Conservation (phyloP, 768 basidiomycete genomes). For the Panellus pusillus region DNA sequence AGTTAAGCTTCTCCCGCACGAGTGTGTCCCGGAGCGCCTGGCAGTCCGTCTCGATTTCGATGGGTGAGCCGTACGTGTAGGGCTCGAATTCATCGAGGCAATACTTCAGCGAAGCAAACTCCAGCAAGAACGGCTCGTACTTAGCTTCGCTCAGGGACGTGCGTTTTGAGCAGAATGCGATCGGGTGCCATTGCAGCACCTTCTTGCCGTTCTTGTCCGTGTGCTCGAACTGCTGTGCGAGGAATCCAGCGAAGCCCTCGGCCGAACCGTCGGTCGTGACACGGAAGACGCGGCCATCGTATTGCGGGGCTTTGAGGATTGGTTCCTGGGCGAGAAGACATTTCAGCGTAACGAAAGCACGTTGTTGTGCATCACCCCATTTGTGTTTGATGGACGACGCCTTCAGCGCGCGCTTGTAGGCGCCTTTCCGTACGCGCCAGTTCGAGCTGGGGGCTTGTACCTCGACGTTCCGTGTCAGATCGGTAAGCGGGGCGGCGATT, state of each 20-base stretch:
- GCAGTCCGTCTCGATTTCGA: too few relatives aligned
- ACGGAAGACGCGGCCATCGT: slow-evolving; percentile 29
- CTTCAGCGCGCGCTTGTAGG: slow-evolving; percentile 30
- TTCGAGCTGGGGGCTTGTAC: too few relatives aligned
- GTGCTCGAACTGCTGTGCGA: too few relatives aligned
- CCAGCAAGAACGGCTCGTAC: slow-evolving; percentile 34
- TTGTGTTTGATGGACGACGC: slow-evolving; percentile 16
- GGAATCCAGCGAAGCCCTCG: slow-evolving; percentile 30
- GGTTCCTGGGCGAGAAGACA: slow-evolving; percentile 26
- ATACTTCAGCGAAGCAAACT: slow-evolving; percentile 29
- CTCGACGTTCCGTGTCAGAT: too few relatives aligned
- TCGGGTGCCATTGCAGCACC: slow-evolving; percentile 26
- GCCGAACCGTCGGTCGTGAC: slow-evolving; percentile 31
- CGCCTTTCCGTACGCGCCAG: too few relatives aligned
- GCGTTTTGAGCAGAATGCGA: slow-evolving; percentile 35
- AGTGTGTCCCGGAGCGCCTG: too few relatives aligned
- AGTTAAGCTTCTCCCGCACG: too few relatives aligned
- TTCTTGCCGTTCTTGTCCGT: slow-evolving; percentile 18
- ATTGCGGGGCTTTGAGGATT: slow-evolving; percentile 21
- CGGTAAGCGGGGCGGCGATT: too few relatives aligned
- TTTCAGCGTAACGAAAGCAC: too few relatives aligned
- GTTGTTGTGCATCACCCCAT: slow-evolving; percentile 25
- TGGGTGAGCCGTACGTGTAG: too few relatives aligned
- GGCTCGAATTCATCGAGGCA: too few relatives aligned
- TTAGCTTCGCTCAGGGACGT: slow-evolving; percentile 32